Percentiles rank a stretch among this genome's conserved stretches.
Evolutionary conservation across 2,329 filamentous ascomycete genomes (phyloP).

Genomic region (Talaromyces sp.): DNA sequence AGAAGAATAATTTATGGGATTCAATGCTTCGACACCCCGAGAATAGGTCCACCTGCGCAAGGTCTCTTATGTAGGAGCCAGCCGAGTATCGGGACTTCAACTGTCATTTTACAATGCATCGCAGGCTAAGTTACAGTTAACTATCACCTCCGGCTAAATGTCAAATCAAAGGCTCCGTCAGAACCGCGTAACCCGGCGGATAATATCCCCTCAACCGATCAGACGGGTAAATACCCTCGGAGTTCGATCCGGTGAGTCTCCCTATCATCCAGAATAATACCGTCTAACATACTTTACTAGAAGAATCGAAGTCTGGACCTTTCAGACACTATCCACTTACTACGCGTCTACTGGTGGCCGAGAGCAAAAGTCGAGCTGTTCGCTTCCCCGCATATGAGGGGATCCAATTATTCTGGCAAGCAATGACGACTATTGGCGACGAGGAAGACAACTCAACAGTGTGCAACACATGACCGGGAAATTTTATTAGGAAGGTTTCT

Average conservation of each 20-base stretch:
- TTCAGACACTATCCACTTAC: not conserved
- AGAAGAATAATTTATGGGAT: too few relatives aligned
- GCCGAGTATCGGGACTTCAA: too few relatives aligned
- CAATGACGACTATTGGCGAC: not conserved
- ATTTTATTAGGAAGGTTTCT: not conserved
- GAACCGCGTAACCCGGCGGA: not conserved
- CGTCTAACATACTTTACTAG: not conserved
- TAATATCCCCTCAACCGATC: not conserved
- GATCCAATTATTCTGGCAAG: not conserved
- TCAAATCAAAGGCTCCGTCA: not conserved
- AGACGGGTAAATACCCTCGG: not conserved
- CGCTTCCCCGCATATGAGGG: constrained; percentile 4
- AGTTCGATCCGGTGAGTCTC: not conserved
- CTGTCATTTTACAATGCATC: too few relatives aligned
- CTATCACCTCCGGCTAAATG: constrained; percentile 1
- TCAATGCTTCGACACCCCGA: too few relatives aligned
- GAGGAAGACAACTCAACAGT: not conserved
- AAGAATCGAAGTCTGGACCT: not conserved
- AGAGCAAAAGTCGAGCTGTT: not conserved
- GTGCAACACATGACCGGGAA: constrained; percentile 4
- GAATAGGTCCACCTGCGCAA: too few relatives aligned
- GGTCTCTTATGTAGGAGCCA: too few relatives aligned
- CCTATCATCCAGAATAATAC: not conserved
- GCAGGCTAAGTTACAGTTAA: not conserved
- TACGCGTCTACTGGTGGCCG: not conserved